Base-by-base conservation (phyloP, 2,329 filamentous ascomycete species). In the Aureobasidium sp. region DNA sequence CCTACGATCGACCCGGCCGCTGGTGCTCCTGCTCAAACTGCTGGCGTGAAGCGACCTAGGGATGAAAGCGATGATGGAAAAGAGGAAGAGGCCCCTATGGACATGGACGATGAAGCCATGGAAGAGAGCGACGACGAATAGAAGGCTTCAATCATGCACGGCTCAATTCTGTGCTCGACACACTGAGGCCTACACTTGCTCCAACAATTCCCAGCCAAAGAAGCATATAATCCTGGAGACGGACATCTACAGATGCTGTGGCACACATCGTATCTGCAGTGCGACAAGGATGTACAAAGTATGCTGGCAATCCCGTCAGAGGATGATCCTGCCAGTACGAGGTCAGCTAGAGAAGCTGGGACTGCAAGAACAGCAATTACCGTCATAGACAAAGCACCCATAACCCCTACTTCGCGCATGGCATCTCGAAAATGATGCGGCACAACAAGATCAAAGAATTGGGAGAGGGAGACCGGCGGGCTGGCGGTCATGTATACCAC, bases 281-380 rank as follows among this genome's bases (percentile, higher is more conserved):
- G 72, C 90, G 85, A 76, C 94, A 97, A 29, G 94, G 93, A 76
- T 99, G 94, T 68, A 97, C 82, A 75, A 96, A 97, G 75, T 93
- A 97, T 54, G 85, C 84, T 44, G 91, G 90, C 62, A 86, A 74
- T 59, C 88, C 88, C 62, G 86, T 90, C 63, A 89, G 75, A 58
- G 94, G 93, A 79, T 97, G 91, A 74, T 95, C 86, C 85, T 93
- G 59, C 25, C n/a, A 30, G n/a, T 39, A 39, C 16, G 30, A 7
- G 14, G 27, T 62, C 39, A 58, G 53, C 44, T 16, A 16, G 32
- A 42, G 36, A 21, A 27, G 37, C 8, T 30, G 13, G 34, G 14
- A 36, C 30, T 36, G 13, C 32, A 11, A 14, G 21, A 16, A n/a
- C 32, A 21, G 21, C 21, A 51, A 57, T 39, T 62, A 75, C 74